Percentiles rank a stretch among this genome's conserved stretches.
Conservation (phyloP, 352 stramenopile genomes). For the Globisporangium camurandrum region DNA sequence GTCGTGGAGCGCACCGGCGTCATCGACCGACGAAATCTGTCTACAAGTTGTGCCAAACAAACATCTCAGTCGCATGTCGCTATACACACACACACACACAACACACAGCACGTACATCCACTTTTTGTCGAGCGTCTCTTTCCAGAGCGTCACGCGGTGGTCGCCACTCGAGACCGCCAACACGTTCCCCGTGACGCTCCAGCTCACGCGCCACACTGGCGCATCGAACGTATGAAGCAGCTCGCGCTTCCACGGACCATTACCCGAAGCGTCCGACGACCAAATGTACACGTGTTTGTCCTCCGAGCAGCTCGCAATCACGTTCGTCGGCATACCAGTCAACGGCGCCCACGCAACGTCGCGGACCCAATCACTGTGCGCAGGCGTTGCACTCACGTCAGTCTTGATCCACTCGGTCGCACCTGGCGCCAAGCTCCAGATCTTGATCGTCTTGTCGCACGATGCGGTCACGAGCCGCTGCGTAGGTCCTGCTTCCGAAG, state of each 20-base stretch:
- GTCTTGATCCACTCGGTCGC: constrained; percentile 77
- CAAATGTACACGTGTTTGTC: constrained; percentile 94
- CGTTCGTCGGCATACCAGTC: constrained; percentile 89
- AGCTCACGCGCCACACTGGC: constrained; percentile 98
- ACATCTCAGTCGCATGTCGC: background rate
- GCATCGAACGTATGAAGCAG: constrained; percentile 93
- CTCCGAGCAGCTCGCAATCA: constrained; percentile 90
- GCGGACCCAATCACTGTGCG: constrained; percentile 94
- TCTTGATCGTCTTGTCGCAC: constrained; percentile 96
- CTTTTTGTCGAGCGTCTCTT: constrained; percentile 95
- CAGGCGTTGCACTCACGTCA: constrained; percentile 60
- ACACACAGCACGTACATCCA: constrained; percentile 81
- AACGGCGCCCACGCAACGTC: constrained; percentile 97
- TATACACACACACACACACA: background rate
- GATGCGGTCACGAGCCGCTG: constrained; percentile 92
- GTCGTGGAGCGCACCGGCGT: constrained; percentile 75
- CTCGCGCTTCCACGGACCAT: constrained; percentile 85
- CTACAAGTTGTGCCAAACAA: constrained; percentile 15
- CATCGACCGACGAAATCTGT: constrained; percentile 87
- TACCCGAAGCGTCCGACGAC: constrained; percentile 85
- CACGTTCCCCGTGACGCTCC: constrained; percentile 97
- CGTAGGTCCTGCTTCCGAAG: constrained; percentile 32
- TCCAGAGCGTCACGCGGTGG: constrained; percentile 97
- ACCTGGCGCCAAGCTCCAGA: constrained; percentile 87
- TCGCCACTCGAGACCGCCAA: constrained; percentile 96